Conservation (phyloP, 2,329 filamentous ascomycete species). For the Clarireedia hainanense region DNA sequence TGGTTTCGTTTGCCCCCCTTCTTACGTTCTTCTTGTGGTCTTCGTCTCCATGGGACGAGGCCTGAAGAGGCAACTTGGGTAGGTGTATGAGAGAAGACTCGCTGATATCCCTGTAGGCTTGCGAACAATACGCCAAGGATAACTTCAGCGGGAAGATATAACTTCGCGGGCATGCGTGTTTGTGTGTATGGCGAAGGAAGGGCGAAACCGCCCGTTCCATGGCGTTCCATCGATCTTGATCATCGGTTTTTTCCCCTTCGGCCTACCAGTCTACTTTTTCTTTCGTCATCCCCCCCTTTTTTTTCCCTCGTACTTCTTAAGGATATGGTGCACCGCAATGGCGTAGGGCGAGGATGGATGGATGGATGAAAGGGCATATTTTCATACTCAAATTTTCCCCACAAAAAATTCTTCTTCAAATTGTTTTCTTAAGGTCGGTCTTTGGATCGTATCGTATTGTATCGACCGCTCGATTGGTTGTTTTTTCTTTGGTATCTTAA, state of each 20-base stretch:
- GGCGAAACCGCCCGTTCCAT: neutral
- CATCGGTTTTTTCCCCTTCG: neutral
- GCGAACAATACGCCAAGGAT: conserved; percentile 92
- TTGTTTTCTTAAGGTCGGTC: too few relatives aligned
- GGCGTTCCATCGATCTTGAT: neutral
- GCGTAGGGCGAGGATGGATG: too few relatives aligned
- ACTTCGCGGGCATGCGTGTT: neutral
- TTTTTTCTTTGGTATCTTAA: too few relatives aligned
- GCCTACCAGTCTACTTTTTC: neutral
- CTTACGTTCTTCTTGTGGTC: neutral
- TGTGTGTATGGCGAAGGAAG: neutral
- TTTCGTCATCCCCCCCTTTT: neutral
- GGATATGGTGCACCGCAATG: too few relatives aligned
- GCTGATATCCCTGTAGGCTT: conserved; percentile 45
- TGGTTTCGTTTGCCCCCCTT: neutral
- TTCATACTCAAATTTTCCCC: too few relatives aligned
- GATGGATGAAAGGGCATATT: too few relatives aligned
- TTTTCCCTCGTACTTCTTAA: neutral
- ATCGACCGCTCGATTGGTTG: too few relatives aligned
- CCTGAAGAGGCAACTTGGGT: neutral
- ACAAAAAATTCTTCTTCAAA: too few relatives aligned
- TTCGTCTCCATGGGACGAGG: neutral
- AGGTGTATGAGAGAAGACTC: neutral
- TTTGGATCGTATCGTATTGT: too few relatives aligned
- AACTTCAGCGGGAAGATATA: conserved; percentile 51